Evolutionary conservation across 2,329 filamentous ascomycete species (phyloP), one percentile per base, ranked within the genome.

Genomic region (Cadophora sp.): DNA sequence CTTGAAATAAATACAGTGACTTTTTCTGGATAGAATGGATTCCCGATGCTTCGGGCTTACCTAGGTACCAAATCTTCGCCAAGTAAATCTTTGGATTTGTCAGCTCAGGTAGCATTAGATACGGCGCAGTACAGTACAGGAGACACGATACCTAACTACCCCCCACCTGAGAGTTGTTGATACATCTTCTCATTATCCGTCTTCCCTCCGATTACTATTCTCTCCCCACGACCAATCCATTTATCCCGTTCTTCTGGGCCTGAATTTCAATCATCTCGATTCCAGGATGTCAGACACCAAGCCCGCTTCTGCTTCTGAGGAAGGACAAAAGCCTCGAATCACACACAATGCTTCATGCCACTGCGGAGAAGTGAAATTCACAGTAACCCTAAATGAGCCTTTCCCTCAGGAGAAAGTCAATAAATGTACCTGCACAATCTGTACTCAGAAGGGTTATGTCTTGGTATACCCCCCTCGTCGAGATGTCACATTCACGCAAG

Each of bases 341-440:
- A 82, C 81, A 16, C 85, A 87, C 75, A 81, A 84, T 18, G 85
- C 83, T 74, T 85, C 83, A 75, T 88, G 85, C 78, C 85, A 87
- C 74, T 87, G 85, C 76, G 81, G 79, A 18, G 79, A 81, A 61
- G 83, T 84, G 69, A 77, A 85, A 68, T 87, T 82, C 73, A 83
- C 84, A 73, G 74, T 80, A 62, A 76, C 79, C 4, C 64, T 88
- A 14, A 84, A 87, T 41, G 85, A 89, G 74, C 65, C 72, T 1
- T 70, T 72, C 33, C 71, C 67, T 4, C 82, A 90, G 68, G 86
- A 85, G 73, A 76, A 82, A 11, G 83, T 82, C 11, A 74, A 79
- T 4, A 81, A 84, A 71, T 90, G 90, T 78, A 89, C 88, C 77
- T 92, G 91, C 79, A 90, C 87, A 77, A 85, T 90, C 68, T 90